Base-by-base conservation (phyloP, 78 protist species). In the Mantamonas sphyraenae region DNA sequence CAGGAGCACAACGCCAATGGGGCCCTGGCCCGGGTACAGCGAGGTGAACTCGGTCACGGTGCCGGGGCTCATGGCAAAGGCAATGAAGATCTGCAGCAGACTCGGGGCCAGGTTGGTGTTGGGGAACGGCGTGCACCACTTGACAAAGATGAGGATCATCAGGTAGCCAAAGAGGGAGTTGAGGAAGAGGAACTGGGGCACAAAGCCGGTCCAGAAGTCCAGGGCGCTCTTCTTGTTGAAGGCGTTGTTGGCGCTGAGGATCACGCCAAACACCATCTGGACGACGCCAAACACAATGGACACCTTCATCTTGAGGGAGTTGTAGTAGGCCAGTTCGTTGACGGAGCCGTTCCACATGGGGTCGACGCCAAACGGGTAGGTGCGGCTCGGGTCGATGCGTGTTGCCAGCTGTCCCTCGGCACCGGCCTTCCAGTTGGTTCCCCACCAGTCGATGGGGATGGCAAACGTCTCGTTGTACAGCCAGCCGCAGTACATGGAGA, bases 271-370 rank as follows among this genome's bases (percentile, higher is more conserved):
- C 40, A 69, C 0, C 99, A 98, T 97, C 77, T 92, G 75, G 8
- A 53, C 17, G 43, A 98, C 95, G 35, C 99, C 99, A 35, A 93
- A 22, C 24, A 98, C 31, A 30, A 98, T 80, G 39, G 99, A 78
- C 34, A 91, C 16, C 85, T 98, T 98, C 99, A 98, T 98, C 81
- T 98, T 98, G 95, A 90, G 78, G 34, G 98, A 90, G 85, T 98
- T 97, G 87, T 73, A 66, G 83, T 76, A 93, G 39, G 62, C 71
- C 71, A 97, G 85, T 65, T 88, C 80, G 92, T 95, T 95, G 17
- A 64, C 80, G 28, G 95, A 28, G 37, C 90, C 81, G 28, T 33
- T 33, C n/a, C n/a, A n/a, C n/a, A n/a, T n/a, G n/a, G n/a, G n/a
- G 72, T 96, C 98, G 53, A 93, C 82, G 22, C 98, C 97, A 43